A percentile compares a stretch with the other conserved stretches of the same genome.
Conservation (phyloP, 2,329 filamentous ascomycete genomes). For the Xylariaceae sp. region DNA sequence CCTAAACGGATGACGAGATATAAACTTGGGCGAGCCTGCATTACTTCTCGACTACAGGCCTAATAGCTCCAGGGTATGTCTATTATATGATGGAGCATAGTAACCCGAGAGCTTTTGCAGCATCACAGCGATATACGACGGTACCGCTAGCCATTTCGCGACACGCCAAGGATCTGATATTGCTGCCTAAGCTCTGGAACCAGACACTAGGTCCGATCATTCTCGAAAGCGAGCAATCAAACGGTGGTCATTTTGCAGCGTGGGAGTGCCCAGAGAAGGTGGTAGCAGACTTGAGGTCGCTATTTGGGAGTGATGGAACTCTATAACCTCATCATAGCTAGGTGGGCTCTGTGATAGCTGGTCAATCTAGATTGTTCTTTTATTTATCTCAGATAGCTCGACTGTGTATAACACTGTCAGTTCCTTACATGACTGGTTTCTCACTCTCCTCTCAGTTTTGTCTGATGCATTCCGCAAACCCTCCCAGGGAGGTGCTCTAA, state of each 20-base stretch:
- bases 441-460: no score
- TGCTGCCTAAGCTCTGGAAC: slow-evolving; percentile 7
- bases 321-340: no score
- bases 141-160: slow-evolving; percentile 8
- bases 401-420: no score
- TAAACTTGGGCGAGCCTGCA: slow-evolving; percentile 7
- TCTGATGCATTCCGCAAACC: no score
- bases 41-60: slow-evolving; percentile 1
- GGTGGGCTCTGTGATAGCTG: no score
- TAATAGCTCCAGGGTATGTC: slow-evolving; percentile 1
- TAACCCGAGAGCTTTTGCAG: background rate
- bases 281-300: no score
- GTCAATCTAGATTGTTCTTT: no score
- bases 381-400: no score
- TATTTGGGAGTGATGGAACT: no score
- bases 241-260: slow-evolving; percentile 11
- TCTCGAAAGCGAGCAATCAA: slow-evolving; percentile 2
- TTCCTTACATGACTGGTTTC: no score
- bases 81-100: slow-evolving; percentile 11
- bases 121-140: background rate
- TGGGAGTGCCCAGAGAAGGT: slow-evolving; percentile 13
- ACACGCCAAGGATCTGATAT: slow-evolving; percentile 3
- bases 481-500: no score
- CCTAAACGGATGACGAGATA: slow-evolving; percentile 11
- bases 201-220: slow-evolving; percentile 7